A percentile compares a stretch with the other conserved stretches of the same genome.
Evolutionary conservation across 2,329 filamentous ascomycete species (phyloP).

Genomic region (Fusarium chaquense): DNA sequence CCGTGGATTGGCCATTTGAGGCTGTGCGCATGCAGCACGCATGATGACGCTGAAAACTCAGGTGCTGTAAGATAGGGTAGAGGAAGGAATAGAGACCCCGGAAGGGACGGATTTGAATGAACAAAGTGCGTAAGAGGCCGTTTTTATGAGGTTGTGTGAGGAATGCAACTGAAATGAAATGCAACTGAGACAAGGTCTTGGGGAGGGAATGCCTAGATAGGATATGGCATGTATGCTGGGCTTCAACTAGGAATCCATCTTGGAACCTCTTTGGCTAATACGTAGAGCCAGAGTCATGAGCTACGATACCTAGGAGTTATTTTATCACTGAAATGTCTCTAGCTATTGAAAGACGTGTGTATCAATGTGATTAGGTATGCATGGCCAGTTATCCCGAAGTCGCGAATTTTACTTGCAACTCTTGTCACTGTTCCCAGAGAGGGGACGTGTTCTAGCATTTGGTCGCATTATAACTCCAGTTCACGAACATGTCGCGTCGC

Average conservation of each 20-base stretch:
- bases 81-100: constrained; percentile 37
- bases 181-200: constrained; percentile 24
- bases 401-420: neutral
- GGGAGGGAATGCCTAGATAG: neutral
- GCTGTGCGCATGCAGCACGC: constrained; percentile 23
- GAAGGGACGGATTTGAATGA: constrained; percentile 36
- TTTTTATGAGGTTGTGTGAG: constrained; percentile 17
- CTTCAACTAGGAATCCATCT: constrained; percentile 10
- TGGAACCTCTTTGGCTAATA: constrained; percentile 9
- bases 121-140: constrained; percentile 13
- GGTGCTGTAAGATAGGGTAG: constrained; percentile 38
- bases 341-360: no score
- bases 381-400: neutral
- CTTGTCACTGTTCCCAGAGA: neutral
- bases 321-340: neutral
- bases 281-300: constrained; percentile 6
- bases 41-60: constrained; percentile 27
- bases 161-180: constrained; percentile 37
- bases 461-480: neutral
- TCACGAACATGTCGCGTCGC: neutral
- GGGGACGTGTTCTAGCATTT: no score
- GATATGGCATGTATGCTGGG: constrained; percentile 11
- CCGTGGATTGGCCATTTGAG: constrained; percentile 18
- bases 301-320: constrained; percentile 5
- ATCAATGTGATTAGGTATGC: neutral